Evolutionary conservation across 169 alveolate species (phyloP).

Genomic region (Plasmodium sp.): DNA sequence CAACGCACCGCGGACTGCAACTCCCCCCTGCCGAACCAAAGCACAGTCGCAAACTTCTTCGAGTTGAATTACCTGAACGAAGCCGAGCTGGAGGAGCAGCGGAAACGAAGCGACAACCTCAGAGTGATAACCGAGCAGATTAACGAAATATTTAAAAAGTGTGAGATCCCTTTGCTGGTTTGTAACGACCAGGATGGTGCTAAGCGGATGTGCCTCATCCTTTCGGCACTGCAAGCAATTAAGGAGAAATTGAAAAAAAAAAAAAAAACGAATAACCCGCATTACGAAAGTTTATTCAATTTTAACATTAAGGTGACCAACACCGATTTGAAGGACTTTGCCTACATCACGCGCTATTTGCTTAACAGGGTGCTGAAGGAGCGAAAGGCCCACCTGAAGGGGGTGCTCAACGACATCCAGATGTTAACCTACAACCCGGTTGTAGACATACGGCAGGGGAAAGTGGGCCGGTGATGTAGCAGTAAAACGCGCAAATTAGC

Average conservation of each 20-base stretch:
- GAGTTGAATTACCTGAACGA: slow-evolving; percentile 8
- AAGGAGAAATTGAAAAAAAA: slow-evolving; percentile 67
- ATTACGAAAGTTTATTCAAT: slow-evolving; percentile 31
- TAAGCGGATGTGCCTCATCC: background rate
- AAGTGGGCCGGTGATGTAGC: slow-evolving; percentile 19
- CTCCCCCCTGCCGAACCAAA: background rate
- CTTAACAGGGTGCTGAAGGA: slow-evolving; percentile 29
- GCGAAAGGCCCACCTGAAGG: slow-evolving; percentile 13
- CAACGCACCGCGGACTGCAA: background rate
- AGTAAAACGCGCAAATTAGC: background rate
- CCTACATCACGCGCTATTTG: slow-evolving; percentile 30
- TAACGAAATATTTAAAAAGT: slow-evolving; percentile 48
- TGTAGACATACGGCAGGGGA: slow-evolving; percentile 60
- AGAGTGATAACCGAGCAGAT: slow-evolving; percentile 14
- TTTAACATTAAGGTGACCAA: slow-evolving; percentile 34
- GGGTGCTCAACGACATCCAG: slow-evolving; percentile 44
- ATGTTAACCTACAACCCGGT: slow-evolving; percentile 65
- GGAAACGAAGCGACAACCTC: background rate
- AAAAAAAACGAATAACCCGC: slow-evolving; percentile 30
- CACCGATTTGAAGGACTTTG: slow-evolving; percentile 50
- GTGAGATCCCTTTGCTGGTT: slow-evolving; percentile 36
- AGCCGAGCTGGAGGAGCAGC: slow-evolving; percentile 7
- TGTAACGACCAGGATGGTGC: background rate
- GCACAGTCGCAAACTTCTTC: slow-evolving; percentile 15
- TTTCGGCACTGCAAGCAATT: slow-evolving; percentile 44